Evolutionary conservation across 1,284 basidiomycete genomes (phyloP).

Genomic region (Sporisorium graminicola): DNA sequence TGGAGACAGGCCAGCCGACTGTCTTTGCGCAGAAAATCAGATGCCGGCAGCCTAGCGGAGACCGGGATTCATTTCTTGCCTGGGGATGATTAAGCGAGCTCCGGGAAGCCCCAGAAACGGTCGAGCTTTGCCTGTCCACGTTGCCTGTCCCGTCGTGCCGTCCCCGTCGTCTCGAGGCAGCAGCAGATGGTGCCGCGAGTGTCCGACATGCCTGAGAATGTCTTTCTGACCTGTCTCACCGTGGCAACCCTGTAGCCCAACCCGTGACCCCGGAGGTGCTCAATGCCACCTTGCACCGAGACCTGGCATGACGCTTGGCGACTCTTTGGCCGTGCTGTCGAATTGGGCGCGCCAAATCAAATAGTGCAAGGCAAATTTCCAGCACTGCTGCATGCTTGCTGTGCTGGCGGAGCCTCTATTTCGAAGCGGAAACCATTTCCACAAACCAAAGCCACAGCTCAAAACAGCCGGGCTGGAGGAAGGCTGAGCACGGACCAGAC

Average conservation of each 20-base stretch:
- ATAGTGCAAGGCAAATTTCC: background rate
- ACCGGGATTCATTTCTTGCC: background rate
- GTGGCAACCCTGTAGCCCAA: background rate
- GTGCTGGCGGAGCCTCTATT: too few relatives aligned
- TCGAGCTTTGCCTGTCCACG: background rate
- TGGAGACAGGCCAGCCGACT: constrained; percentile 11
- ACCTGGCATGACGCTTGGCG: background rate
- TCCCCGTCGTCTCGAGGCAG: background rate
- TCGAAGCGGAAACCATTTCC: too few relatives aligned
- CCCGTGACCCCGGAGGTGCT: background rate
- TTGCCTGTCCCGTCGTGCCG: background rate
- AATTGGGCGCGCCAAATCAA: constrained; percentile 1
- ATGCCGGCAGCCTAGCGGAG: constrained; percentile 25
- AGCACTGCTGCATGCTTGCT: background rate
- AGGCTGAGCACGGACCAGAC: background rate
- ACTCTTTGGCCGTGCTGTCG: background rate
- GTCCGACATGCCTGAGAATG: constrained; percentile 4
- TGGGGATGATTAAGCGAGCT: constrained; percentile 18
- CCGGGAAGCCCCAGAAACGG: background rate
- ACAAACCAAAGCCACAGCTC: too few relatives aligned
- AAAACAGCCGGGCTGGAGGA: too few relatives aligned
- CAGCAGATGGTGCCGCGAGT: background rate
- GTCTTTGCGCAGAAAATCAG: constrained; percentile 11
- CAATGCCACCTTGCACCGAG: background rate
- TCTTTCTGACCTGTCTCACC: constrained; percentile 9